A percentile compares a stretch with the other conserved stretches of the same genome.
Evolutionary conservation across 2,329 filamentous ascomycete species (phyloP).

Genomic region (Clonostachys chloroleuca): DNA sequence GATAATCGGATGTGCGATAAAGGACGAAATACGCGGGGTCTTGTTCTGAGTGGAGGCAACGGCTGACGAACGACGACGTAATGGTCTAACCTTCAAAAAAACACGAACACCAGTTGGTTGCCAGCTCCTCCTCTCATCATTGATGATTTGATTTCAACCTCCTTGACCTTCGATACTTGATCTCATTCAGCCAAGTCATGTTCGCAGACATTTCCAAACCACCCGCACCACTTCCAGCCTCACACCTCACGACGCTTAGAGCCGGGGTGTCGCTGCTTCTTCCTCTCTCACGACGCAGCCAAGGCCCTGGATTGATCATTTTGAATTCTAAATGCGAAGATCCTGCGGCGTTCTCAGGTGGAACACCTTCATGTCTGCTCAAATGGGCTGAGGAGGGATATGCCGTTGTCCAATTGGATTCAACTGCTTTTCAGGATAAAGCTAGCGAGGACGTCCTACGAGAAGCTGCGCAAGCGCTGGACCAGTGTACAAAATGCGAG

Average conservation of each 20-base stretch:
- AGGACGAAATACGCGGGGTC: too few species aligned
- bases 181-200: too few species aligned
- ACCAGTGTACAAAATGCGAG: background rate
- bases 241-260: slow-evolving; percentile 8
- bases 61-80: too few species aligned
- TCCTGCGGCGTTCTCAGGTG: background rate
- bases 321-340: background rate
- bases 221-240: slow-evolving; percentile 13
- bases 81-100: too few species aligned
- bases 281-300: slow-evolving; percentile 22
- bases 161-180: too few species aligned
- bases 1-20: too few species aligned
- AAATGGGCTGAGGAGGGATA: background rate
- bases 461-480: background rate
- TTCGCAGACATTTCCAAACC: slow-evolving; percentile 15
- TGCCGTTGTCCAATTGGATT: slow-evolving; percentile 45
- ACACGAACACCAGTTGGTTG: too few species aligned
- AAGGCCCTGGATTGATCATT: background rate
- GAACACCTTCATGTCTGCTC: background rate
- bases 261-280: slow-evolving; percentile 15
- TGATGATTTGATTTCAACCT: too few species aligned
- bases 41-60: too few species aligned
- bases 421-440: slow-evolving; percentile 2
- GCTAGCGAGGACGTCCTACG: too few species aligned
- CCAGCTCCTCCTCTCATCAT: too few species aligned